A percentile compares a stretch with the other conserved stretches of the same genome.
These are phyloP conservation scores for Ramichloridium luteum DNA, from an alignment of 2,329 filamentous ascomycete genomes.

Conservation along the genomic window DNA sequence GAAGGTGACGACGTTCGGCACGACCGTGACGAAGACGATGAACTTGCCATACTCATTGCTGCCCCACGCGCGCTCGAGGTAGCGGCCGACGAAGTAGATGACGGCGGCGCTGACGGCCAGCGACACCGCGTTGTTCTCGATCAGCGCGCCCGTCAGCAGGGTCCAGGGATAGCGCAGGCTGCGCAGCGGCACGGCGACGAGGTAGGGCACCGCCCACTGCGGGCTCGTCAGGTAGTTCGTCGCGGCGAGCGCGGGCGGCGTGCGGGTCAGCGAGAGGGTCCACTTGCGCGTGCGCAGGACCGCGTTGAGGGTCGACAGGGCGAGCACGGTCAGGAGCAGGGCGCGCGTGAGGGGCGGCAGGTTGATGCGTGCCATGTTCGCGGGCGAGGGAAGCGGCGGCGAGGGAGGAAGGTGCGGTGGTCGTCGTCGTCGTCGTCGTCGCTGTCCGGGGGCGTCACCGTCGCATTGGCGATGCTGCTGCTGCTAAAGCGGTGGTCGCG, in stretches of 20 bases:
- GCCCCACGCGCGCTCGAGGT: slow-evolving; percentile 92
- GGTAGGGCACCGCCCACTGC: slow-evolving; percentile 51
- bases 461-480: too few relatives aligned
- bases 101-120: slow-evolving; percentile 64
- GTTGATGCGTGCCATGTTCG: slow-evolving; percentile 60
- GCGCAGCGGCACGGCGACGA: slow-evolving; percentile 72
- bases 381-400: too few relatives aligned
- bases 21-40: slow-evolving; percentile 59
- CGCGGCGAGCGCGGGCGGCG: slow-evolving; percentile 13
- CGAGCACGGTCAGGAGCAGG: slow-evolving; percentile 60
- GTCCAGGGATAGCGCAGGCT: slow-evolving; percentile 91
- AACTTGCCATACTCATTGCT: slow-evolving; percentile 88
- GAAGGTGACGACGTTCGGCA: slow-evolving; percentile 71
- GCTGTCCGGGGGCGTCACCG: too few relatives aligned
- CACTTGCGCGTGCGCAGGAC: slow-evolving; percentile 62
- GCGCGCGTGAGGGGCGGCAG: slow-evolving; percentile 82
- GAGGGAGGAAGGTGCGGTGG: too few relatives aligned
- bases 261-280: slow-evolving; percentile 24
- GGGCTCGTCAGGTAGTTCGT: slow-evolving; percentile 24
- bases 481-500: too few relatives aligned
- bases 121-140: slow-evolving; percentile 88
- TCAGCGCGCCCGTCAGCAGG: slow-evolving; percentile 69
- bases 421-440: too few relatives aligned
- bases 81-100: slow-evolving; percentile 83
- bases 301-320: slow-evolving; percentile 72